These are phyloP conservation scores for Chaetomiaceae sp. DNA, from an alignment of 2,329 filamentous ascomycete species.

Conservation along the genomic window DNA sequence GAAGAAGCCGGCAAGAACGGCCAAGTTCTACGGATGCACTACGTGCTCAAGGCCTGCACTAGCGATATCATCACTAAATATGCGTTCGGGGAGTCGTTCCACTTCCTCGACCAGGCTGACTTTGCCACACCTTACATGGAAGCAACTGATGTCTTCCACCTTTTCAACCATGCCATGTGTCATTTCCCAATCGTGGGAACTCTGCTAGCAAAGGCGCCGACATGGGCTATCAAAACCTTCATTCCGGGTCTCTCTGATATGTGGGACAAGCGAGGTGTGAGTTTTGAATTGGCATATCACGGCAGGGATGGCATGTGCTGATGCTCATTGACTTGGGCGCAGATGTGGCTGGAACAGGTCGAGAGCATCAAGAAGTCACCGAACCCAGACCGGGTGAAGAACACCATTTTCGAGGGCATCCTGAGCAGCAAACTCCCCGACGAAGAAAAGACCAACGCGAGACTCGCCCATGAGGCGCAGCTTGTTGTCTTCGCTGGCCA, in stretches of 20 bases:
- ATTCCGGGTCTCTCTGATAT: background rate
- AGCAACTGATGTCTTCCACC: slow-evolving; percentile 14
- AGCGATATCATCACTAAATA: slow-evolving; percentile 25
- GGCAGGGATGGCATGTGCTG: background rate
- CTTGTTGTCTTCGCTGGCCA: slow-evolving; percentile 29
- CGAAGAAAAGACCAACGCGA: slow-evolving; percentile 26
- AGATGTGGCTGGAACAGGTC: slow-evolving; percentile 20
- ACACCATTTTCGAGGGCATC: slow-evolving; percentile 28
- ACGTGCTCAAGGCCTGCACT: slow-evolving; percentile 21
- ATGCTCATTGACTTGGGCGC: too few species aligned
- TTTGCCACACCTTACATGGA: slow-evolving; percentile 12
- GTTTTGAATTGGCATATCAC: background rate
- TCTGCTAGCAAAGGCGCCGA: slow-evolving; percentile 17
- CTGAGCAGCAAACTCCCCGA: slow-evolving; percentile 28
- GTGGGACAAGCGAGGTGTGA: slow-evolving; percentile 2
- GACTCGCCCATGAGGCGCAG: slow-evolving; percentile 27
- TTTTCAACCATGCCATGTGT: slow-evolving; percentile 17
- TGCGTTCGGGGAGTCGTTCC: slow-evolving; percentile 9
- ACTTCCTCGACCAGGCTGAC: slow-evolving; percentile 19
- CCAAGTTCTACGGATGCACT: slow-evolving; percentile 15
- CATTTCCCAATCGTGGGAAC: slow-evolving; percentile 21
- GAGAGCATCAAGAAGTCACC: slow-evolving; percentile 21
- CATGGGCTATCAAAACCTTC: background rate
- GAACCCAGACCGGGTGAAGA: slow-evolving; percentile 22
- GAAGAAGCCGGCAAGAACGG: background rate